These are phyloP conservation scores for Tritrichomonas foetus DNA, from an alignment of 208 protist species.

Conservation along the genomic window DNA sequence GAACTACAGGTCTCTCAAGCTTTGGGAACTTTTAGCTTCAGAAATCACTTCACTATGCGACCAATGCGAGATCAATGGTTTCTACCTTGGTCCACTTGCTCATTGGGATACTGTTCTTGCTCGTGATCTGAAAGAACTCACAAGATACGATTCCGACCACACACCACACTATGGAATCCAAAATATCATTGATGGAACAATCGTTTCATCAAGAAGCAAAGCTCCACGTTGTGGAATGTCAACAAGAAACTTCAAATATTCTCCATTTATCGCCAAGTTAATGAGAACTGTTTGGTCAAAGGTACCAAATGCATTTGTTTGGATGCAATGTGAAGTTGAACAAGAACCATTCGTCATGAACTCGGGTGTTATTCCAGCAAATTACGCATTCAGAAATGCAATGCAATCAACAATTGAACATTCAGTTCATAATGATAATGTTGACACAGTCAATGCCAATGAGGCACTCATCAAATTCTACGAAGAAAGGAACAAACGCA, in stretches of 20 bases:
- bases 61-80: background rate
- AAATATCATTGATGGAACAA: background rate
- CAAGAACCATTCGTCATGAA: background rate
- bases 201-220: too few species aligned
- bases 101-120: background rate
- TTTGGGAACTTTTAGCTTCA: background rate
- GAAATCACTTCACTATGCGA: background rate
- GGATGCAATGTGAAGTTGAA: background rate
- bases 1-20: background rate
- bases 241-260: background rate
- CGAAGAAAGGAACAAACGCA: background rate
- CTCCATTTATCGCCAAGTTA: conserved; percentile 5
- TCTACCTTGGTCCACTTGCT: background rate
- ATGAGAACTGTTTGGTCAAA: background rate
- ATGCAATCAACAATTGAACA: background rate
- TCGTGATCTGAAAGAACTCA: background rate
- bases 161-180: background rate
- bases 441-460: background rate
- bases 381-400: background rate
- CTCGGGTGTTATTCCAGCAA: background rate
- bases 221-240: background rate
- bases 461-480: background rate
- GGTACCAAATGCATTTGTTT: background rate
- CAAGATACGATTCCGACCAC: background rate
- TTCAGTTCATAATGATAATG: background rate